Evolutionary conservation across 2,329 filamentous ascomycete species (phyloP), one percentile per base, ranked within the genome.

Genomic region (Penicillium janthinellum): DNA sequence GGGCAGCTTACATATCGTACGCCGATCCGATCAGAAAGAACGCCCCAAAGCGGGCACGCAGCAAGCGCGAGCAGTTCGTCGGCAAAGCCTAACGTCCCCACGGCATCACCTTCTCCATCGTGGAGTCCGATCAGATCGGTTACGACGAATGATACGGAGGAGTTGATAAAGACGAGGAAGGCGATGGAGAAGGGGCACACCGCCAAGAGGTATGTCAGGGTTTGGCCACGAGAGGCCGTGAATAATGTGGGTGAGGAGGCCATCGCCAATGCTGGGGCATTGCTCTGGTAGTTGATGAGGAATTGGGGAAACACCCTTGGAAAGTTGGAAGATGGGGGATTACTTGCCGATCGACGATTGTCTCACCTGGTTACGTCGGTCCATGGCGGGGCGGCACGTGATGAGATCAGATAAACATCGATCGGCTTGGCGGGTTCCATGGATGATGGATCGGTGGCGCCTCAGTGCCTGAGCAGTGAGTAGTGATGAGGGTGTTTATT

Each of bases 81-180:
- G 14, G 79, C 79, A 60, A 82, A 82, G 3, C 80, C 80, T 31
- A 82, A 66, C 4, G 77, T 81, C 6, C 86, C 86, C 15, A 88
- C 85, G 6, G 84, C 84, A 76, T 87, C 82, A 7, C 86, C 86
- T 15, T 87, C 84, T 49, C 80, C 77, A 60, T 82, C 71, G 39
- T 79, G 78, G 38, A 83, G 79, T 5, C 84, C 84, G 64, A 88
- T 83, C 54, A 87, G 77, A 68, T 88, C 84, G 14, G 86, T 88
- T 52, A 88, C 83, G 35, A 88, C 84, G 68, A 88, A 88, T 22
- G 84, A 86, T 62, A 88, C 79, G 54, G 84, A 84, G 60, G 84
- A 84, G 72, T 88, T 88, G 63, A 88, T 79, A 73, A 88, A 88
- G 52, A 88, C 86, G 45, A 88, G 79, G 73, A 88, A 88, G 17